A percentile compares a stretch with the other conserved stretches of the same genome.
These are phyloP conservation scores for Stenocarpella maydis DNA, from an alignment of 2,329 filamentous ascomycete species.

Conservation along the genomic window DNA sequence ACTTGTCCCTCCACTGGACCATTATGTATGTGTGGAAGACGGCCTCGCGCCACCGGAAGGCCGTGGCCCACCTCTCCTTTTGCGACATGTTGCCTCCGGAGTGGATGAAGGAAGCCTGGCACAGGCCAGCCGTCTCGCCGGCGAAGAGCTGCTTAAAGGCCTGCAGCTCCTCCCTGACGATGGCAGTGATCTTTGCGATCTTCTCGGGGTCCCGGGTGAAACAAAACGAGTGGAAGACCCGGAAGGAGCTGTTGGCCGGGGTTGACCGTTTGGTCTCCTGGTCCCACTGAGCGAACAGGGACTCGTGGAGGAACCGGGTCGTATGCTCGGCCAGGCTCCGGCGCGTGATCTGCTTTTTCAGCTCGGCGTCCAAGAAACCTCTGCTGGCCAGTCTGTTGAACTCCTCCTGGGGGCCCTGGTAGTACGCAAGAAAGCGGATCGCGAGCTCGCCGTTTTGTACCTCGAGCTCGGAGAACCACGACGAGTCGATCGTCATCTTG, in stretches of 20 bases:
- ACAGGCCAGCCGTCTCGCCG: constrained; percentile 36
- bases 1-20: constrained; percentile 45
- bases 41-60: constrained; percentile 44
- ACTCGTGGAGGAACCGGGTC: constrained; percentile 33
- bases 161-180: constrained; percentile 33
- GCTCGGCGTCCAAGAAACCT: background rate
- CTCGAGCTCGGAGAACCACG: constrained; percentile 33
- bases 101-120: constrained; percentile 44
- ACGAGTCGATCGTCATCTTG: constrained; percentile 24
- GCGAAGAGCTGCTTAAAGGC: constrained; percentile 37
- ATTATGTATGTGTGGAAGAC: constrained; percentile 44
- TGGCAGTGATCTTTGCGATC: constrained; percentile 23
- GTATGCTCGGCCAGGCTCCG: constrained; percentile 19
- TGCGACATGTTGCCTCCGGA: constrained; percentile 36
- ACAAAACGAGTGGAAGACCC: constrained; percentile 53
- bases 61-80: background rate
- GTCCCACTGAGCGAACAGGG: constrained; percentile 31
- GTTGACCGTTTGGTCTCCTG: constrained; percentile 27
- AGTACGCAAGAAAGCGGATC: constrained; percentile 29
- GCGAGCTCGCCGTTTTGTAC: constrained; percentile 1
- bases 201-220: constrained; percentile 67
- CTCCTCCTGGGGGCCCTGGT: background rate
- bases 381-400: background rate
- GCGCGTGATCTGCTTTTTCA: constrained; percentile 27
- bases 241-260: constrained; percentile 38